phyloP scores from a whole-genome alignment of 2,329 filamentous ascomycete genomes.

The Tolypocladium endophyticum region DNA sequence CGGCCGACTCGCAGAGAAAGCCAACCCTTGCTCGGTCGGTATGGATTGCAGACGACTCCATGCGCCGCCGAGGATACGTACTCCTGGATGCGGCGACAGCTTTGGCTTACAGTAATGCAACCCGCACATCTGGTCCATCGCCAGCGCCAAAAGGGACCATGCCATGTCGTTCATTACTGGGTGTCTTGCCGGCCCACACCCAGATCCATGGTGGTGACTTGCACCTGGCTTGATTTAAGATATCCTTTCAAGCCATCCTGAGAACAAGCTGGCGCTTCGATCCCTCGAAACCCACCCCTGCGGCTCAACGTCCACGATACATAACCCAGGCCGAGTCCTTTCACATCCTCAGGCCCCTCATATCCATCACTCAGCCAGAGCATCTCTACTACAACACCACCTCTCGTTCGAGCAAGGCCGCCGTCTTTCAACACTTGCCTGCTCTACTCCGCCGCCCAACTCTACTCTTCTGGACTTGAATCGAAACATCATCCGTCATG shows the following conservation, averaged over 20 bases:
- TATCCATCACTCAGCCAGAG: background rate
- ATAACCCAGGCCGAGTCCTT: conserved; percentile 17
- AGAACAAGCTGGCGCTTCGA: conserved; percentile 16
- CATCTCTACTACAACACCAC: background rate
- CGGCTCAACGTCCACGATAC: conserved; percentile 15
- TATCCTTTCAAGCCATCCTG: conserved; percentile 21
- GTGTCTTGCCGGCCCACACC: conserved; percentile 22
- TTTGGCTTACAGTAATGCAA: conserved; percentile 20
- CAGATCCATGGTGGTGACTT: conserved; percentile 20
- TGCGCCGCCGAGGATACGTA: background rate
- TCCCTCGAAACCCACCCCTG: conserved; percentile 16
- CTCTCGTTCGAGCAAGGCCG: background rate
- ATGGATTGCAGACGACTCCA: background rate
- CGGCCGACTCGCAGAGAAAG: conserved; percentile 5
- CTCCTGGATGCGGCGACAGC: conserved; percentile 4
- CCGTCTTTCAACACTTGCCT: background rate
- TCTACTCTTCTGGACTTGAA: background rate
- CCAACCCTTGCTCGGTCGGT: conserved; percentile 5
- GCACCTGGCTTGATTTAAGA: conserved; percentile 19
- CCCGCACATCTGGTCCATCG: conserved; percentile 20
- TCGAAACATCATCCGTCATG: conserved; percentile 7
- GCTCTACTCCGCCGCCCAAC: background rate
- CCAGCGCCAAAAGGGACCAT: conserved; percentile 7
- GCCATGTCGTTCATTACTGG: conserved; percentile 13
- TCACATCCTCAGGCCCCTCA: conserved; percentile 3